Conservation (phyloP, 2,329 filamentous ascomycete species). For the Fusarium mundagurra region DNA sequence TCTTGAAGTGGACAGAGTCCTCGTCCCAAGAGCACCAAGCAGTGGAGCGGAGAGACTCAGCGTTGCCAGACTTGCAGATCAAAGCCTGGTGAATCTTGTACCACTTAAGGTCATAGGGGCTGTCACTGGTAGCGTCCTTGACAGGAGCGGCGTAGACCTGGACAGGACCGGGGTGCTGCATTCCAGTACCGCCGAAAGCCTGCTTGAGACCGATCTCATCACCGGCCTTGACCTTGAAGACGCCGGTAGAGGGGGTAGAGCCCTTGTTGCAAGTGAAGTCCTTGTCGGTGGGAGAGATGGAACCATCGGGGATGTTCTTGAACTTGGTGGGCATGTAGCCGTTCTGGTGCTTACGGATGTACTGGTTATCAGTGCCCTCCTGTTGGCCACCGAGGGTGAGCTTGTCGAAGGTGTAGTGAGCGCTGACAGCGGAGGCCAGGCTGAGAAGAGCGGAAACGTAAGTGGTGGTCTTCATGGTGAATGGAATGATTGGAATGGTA, state of each 20-base stretch:
- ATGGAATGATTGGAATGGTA: conserved; percentile 1
- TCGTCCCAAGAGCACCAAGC: conserved; percentile 15
- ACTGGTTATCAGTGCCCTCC: conserved; percentile 6
- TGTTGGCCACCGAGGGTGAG: not conserved
- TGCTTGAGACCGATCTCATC: conserved; percentile 18
- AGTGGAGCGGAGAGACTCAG: conserved; percentile 9
- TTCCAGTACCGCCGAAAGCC: conserved; percentile 12
- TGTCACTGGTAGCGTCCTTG: not conserved
- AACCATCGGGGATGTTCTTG: conserved; percentile 5
- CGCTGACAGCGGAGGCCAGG: conserved; percentile 13
- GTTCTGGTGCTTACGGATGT: conserved; percentile 20
- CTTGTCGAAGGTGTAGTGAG: conserved; percentile 23
- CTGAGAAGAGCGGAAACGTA: conserved; percentile 15
- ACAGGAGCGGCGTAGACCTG: conserved; percentile 18
- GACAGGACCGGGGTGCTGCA: conserved; percentile 14
- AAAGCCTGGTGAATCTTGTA: conserved; percentile 21
- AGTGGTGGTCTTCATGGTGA: conserved; percentile 17
- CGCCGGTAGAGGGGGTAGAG: not conserved
- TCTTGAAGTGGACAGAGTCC: conserved; percentile 22
- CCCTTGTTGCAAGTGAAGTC: conserved; percentile 21
- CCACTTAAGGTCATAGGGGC: conserved; percentile 4
- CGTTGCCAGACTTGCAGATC: conserved; percentile 6
- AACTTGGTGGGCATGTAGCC: conserved; percentile 22
- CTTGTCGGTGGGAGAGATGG: conserved; percentile 15
- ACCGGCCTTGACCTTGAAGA: conserved; percentile 21